Evolutionary conservation across 2,329 filamentous ascomycete genomes (phyloP).

Genomic region (Zasmidium angulare): DNA sequence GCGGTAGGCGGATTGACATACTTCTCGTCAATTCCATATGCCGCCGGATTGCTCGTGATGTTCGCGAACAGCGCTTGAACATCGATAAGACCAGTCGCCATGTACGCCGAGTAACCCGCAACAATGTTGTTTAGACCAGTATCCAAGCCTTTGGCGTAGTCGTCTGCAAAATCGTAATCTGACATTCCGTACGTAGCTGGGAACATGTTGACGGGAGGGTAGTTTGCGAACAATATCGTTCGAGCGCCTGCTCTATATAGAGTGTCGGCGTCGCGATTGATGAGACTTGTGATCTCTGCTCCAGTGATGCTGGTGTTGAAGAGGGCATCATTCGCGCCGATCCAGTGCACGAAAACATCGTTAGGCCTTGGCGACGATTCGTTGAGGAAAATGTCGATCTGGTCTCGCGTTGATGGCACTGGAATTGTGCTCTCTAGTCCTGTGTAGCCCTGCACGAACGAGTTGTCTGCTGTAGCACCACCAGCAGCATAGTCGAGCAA

Average conservation of each 20-base stretch:
- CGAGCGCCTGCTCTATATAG: constrained; percentile 1
- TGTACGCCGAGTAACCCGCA: constrained; percentile 3
- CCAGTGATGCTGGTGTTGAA: constrained; percentile 3
- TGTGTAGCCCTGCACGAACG: constrained; percentile 7
- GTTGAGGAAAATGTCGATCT: not conserved
- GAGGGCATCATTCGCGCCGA: constrained; percentile 5
- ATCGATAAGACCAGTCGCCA: constrained; percentile 1
- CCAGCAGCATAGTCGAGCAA: constrained; percentile 6
- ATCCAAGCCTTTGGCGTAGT: not conserved
- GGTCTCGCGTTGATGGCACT: constrained; percentile 8
- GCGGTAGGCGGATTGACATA: constrained; percentile 8
- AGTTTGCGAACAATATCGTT: not conserved
- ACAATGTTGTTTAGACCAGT: constrained; percentile 1
- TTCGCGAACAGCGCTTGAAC: constrained; percentile 1
- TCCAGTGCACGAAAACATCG: constrained; percentile 8
- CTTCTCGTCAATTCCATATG: constrained; percentile 1
- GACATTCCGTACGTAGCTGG: not conserved
- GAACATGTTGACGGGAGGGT: constrained; percentile 1
- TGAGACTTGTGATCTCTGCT: constrained; percentile 1
- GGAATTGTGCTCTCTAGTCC: constrained; percentile 5
- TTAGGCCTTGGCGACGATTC: not conserved
- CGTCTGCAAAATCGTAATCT: not conserved
- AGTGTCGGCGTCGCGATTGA: constrained; percentile 7
- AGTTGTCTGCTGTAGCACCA: constrained; percentile 11
- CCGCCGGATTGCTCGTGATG: not conserved